These are phyloP conservation scores for Canariomyces notabilis DNA, from an alignment of 2,329 filamentous ascomycete species.

Conservation along the genomic window DNA sequence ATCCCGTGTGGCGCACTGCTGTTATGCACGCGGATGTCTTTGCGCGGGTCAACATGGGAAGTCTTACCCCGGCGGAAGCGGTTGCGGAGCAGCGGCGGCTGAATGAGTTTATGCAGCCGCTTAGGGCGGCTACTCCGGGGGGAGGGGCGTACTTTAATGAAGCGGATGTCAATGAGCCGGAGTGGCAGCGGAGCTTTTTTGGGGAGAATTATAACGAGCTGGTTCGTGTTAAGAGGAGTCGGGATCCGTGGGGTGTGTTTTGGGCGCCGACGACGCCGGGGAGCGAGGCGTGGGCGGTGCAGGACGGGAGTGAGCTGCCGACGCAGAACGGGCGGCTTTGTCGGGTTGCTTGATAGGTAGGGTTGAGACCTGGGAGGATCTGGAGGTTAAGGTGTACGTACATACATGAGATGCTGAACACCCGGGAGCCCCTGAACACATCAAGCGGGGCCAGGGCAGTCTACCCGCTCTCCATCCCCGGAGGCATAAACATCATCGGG, in stretches of 20 bases:
- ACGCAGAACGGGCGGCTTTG: conserved; percentile 26
- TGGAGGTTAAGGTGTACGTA: too few species aligned
- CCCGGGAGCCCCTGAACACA: neutral
- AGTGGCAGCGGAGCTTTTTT: conserved; percentile 33
- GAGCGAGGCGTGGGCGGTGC: conserved; percentile 38
- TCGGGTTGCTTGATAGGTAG: neutral
- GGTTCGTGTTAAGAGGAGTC: conserved; percentile 14
- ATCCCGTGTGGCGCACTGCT: conserved; percentile 17
- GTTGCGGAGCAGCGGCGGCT: conserved; percentile 13
- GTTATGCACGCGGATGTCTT: conserved; percentile 24
- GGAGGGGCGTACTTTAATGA: conserved; percentile 37
- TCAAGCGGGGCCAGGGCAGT: too few species aligned
- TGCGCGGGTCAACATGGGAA: conserved; percentile 10
- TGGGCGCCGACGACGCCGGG: conserved; percentile 27
- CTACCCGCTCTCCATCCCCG: neutral
- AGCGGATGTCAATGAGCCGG: conserved; percentile 34
- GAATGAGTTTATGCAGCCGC: conserved; percentile 14
- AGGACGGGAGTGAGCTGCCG: conserved; percentile 31
- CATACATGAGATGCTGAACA: too few species aligned
- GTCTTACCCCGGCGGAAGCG: conserved; percentile 7
- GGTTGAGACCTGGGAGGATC: too few species aligned
- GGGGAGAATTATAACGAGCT: conserved; percentile 23
- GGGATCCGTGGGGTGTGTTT: conserved; percentile 20
- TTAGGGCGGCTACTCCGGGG: conserved; percentile 28
- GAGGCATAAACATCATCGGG: conserved; percentile 9